Conservation (phyloP, 371 early-diverging fungal genomes). For the Mortierella sp. region DNA sequence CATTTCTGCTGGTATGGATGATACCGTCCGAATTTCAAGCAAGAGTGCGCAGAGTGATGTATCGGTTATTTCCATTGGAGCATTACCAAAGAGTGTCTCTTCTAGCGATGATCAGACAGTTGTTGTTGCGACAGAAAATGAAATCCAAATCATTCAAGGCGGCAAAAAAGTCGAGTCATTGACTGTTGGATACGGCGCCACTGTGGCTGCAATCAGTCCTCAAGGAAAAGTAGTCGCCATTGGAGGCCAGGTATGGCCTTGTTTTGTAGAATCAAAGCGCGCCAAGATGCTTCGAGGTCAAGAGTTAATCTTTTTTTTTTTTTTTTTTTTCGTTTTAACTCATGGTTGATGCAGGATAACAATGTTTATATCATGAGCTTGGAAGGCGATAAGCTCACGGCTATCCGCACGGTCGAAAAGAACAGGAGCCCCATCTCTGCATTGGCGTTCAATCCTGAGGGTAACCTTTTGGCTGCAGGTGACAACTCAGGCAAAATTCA, state of each 20-base stretch:
- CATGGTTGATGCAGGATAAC: conserved; percentile 58
- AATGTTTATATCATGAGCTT: conserved; percentile 59
- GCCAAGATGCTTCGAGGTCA: neutral
- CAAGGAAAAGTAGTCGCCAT: conserved; percentile 71
- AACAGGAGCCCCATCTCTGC: conserved; percentile 81
- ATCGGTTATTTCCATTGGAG: conserved; percentile 58
- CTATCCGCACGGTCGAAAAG: conserved; percentile 56
- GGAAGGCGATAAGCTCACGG: conserved; percentile 37
- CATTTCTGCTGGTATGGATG: conserved; percentile 85
- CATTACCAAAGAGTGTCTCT: conserved; percentile 68
- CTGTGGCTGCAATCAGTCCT: conserved; percentile 69
- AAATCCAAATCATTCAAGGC: conserved; percentile 45
- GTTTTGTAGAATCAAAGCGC: neutral
- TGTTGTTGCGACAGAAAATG: conserved; percentile 65
- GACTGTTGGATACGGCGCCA: conserved; percentile 64
- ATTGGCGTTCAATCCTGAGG: conserved; percentile 81
- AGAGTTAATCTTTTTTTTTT: neutral
- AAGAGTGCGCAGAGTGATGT: conserved; percentile 18
- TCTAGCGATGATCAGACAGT: conserved; percentile 58
- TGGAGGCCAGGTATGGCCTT: conserved; percentile 72
- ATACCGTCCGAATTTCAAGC: conserved; percentile 58
- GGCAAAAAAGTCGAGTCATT: conserved; percentile 41
- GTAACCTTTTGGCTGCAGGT: conserved; percentile 83
- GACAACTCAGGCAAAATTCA: conserved; percentile 87
- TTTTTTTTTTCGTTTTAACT: too few species aligned